Percentiles rank a stretch among this genome's conserved stretches.
These are phyloP conservation scores for Phanerochaete carnosa DNA, from an alignment of 768 basidiomycete species.

Conservation along the genomic window DNA sequence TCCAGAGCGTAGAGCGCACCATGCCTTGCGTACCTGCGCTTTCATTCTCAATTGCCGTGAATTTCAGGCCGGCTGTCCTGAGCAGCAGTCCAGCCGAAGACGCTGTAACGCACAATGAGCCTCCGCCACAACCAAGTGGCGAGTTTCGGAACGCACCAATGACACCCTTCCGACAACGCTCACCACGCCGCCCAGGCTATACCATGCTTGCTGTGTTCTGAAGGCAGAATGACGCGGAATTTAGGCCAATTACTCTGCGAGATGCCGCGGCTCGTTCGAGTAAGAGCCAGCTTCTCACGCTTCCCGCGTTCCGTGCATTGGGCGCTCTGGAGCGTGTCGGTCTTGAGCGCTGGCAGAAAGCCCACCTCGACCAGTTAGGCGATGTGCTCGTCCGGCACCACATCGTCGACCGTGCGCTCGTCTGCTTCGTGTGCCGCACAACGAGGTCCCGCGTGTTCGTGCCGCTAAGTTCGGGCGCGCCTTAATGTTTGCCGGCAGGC, in stretches of 20 bases:
- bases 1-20: background rate
- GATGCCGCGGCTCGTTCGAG: constrained; percentile 1
- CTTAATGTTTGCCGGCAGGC: too few species aligned
- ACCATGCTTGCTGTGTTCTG: too few species aligned
- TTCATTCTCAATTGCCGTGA: constrained; percentile 99
- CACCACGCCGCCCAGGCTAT: constrained; percentile 78
- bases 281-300: background rate
- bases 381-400: constrained; percentile 81
- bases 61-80: constrained; percentile 93
- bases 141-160: too few species aligned
- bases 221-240: too few species aligned
- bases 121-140: constrained; percentile 20
- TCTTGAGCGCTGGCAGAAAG: too few species aligned
- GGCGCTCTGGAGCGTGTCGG: too few species aligned
- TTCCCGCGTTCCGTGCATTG: background rate
- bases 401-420: constrained; percentile 72
- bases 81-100: constrained; percentile 99
- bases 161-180: constrained; percentile 99
- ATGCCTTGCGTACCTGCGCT: constrained; percentile 93
- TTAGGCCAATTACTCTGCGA: background rate
- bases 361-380: constrained; percentile 93
- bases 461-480: too few species aligned
- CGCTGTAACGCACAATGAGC: constrained; percentile 46
- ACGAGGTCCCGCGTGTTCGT: too few species aligned
- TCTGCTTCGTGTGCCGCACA: too few species aligned